Conservation (phyloP, 257 asterid species). For the Solanum peruvianum region DNA sequence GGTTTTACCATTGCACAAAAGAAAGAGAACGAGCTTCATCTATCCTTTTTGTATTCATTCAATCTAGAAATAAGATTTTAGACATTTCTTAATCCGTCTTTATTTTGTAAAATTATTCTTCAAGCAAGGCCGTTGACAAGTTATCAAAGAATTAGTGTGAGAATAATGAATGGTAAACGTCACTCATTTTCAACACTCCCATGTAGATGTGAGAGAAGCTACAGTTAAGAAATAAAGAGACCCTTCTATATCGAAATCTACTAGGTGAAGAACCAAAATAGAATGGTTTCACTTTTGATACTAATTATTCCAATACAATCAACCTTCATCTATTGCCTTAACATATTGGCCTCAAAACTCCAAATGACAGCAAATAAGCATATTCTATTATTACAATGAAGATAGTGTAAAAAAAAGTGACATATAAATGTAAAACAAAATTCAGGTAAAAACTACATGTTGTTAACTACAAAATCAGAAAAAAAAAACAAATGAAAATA, state of each 20-base stretch:
- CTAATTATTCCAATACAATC: not conserved
- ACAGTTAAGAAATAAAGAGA: not conserved
- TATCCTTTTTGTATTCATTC: not conserved
- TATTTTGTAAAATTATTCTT: not conserved
- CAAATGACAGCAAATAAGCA: not conserved
- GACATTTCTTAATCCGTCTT: no score
- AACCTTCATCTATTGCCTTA: not conserved
- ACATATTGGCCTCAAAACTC: not conserved
- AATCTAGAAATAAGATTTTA: no score
- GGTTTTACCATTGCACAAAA: not conserved
- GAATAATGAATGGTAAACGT: not conserved
- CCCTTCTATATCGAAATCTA: not conserved
- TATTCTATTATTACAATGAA: not conserved
- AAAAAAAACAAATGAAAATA: not conserved
- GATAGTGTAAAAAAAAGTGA: not conserved
- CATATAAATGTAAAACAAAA: not conserved
- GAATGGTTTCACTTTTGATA: not conserved
- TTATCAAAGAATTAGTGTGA: not conserved
- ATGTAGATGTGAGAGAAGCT: not conserved
- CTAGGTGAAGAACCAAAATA: not conserved
- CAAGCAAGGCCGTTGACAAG: not conserved
- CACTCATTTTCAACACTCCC: not conserved
- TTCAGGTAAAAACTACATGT: not conserved
- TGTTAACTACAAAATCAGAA: not conserved
- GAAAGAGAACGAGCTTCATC: not conserved